Percentiles rank a stretch among this genome's conserved stretches.
These are phyloP conservation scores for Chloris gayana DNA, from an alignment of 176 grass and related monocot species.

Conservation along the genomic window DNA sequence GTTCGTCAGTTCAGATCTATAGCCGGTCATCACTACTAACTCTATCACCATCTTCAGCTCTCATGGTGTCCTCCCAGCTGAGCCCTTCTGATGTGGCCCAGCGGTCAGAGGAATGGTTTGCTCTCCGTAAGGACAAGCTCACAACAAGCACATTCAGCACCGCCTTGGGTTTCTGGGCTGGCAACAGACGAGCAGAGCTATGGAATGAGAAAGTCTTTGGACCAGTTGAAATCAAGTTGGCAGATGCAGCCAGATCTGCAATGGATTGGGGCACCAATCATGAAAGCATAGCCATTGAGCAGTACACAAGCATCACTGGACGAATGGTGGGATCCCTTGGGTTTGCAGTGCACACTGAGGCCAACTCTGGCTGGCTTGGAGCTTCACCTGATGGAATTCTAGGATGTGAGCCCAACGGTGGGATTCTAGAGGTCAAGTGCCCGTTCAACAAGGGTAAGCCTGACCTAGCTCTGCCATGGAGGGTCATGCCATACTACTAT, in stretches of 20 bases:
- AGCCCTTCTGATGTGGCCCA: slow-evolving; percentile 66
- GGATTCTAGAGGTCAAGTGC: slow-evolving; percentile 95
- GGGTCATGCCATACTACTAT: slow-evolving; percentile 86
- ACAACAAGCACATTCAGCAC: slow-evolving; percentile 99
- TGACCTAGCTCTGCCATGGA: slow-evolving; percentile 84
- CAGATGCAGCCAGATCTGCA: slow-evolving; percentile 64
- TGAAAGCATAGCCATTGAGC: slow-evolving; percentile 72
- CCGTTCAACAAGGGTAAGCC: slow-evolving; percentile 98
- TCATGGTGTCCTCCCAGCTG: slow-evolving; percentile 59
- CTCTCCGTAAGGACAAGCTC: slow-evolving; percentile 94
- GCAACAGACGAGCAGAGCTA: slow-evolving; percentile 73
- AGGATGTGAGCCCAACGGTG: slow-evolving; percentile 69
- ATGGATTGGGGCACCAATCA: slow-evolving; percentile 91
- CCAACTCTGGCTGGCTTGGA: slow-evolving; percentile 82
- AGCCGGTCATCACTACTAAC: slow-evolving; percentile 43
- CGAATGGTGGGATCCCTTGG: slow-evolving; percentile 66
- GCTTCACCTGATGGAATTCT: slow-evolving; percentile 92
- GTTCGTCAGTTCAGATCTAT: slow-evolving; percentile 53
- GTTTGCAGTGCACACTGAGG: slow-evolving; percentile 78
- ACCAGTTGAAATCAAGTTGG: slow-evolving; percentile 52
- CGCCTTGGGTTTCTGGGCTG: slow-evolving; percentile 84
- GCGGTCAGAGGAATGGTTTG: slow-evolving; percentile 96
- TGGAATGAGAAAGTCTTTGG: slow-evolving; percentile 93
- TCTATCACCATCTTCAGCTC: slow-evolving; percentile 45
- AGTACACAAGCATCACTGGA: slow-evolving; percentile 84